Base-by-base conservation (phyloP, 371 early-diverging fungal genomes). In the Mortierella sp. region DNA sequence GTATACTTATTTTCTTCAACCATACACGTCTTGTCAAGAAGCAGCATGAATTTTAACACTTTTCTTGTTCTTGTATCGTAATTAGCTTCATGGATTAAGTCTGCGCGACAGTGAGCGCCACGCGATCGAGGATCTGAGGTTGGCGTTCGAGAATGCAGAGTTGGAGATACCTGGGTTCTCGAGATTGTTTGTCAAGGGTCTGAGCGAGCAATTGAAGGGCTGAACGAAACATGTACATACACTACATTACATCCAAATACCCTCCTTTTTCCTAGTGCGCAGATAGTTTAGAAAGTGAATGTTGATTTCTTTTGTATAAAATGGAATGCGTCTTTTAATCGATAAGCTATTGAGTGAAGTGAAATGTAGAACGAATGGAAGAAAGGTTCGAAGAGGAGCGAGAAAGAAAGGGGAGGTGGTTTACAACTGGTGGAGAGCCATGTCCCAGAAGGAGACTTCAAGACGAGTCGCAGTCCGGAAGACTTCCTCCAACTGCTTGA, bases 371-470 rank as follows among this genome's bases (percentile, higher is more conserved):
- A 21, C 21, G 10, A 31, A 63, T 31, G 19, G 34, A 34, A 42
- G 19, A 16, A 19, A 19, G 34, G 38, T 38, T 34, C 19, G 16
- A 8, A 38, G 19, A 58, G 21, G 55, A 16, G 16, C 24, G 21
- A 24, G 24, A 54, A 9, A 60, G 6, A 58, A 13, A 28, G 26
- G 14, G 3, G 31, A 71, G 13, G 26, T 4, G 14, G 8, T 63
- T 65, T 79, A 85, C 55, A 80, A 65, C 21, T 58, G 77, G 47
- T 87, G 77, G 28, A 88, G 85, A 26, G 89, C 94, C 91, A 92
- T 94, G 74, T 95, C 93, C 95, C 95, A 96, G 81, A 96, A 96
- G 63, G 90, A 89, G 24, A 91, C 88, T 76, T 96, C 96, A 63
- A 96, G 87, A 34, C 91, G 79, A 19, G 94, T 93, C 1, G 94